phyloP scores from a whole-genome alignment of 352 stramenopile species.

The Phytophthora cactorum region DNA sequence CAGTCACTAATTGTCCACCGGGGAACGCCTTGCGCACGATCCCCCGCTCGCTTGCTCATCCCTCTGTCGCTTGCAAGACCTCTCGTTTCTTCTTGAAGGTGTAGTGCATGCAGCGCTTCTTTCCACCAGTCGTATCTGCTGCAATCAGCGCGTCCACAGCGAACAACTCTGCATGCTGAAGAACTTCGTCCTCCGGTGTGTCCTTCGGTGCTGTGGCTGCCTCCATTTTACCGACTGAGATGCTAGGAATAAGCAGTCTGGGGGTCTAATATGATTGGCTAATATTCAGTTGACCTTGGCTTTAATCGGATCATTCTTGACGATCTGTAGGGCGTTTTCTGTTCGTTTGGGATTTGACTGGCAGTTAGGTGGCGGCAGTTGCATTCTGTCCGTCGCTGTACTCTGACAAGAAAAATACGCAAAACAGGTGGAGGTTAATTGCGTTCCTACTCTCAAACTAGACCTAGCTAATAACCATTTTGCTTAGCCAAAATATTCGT shows the following conservation, averaged over 20 bases:
- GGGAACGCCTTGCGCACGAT: background rate
- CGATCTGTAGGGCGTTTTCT: background rate
- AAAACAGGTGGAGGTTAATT: too few relatives aligned
- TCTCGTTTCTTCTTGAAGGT: conserved; percentile 7
- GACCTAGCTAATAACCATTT: too few relatives aligned
- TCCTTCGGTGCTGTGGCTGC: background rate
- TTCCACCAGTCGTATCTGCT: background rate
- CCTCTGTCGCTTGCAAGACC: background rate
- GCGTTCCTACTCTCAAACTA: too few relatives aligned
- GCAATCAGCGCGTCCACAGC: background rate
- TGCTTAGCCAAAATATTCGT: too few relatives aligned
- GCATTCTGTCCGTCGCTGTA: background rate
- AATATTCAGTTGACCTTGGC: background rate
- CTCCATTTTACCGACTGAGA: background rate
- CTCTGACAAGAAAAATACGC: too few relatives aligned
- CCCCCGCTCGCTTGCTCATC: conserved; percentile 8
- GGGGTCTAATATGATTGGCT: too few relatives aligned
- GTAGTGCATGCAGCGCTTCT: conserved; percentile 7
- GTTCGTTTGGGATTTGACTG: background rate
- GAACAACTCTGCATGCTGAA: background rate
- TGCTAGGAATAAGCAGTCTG: background rate
- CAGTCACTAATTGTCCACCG: conserved; percentile 7
- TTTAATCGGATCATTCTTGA: background rate
- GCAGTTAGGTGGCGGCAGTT: background rate
- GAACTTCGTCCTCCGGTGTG: background rate